Base-by-base conservation (phyloP, 2,329 filamentous ascomycete species). In the Neofusicoccum parvum region DNA sequence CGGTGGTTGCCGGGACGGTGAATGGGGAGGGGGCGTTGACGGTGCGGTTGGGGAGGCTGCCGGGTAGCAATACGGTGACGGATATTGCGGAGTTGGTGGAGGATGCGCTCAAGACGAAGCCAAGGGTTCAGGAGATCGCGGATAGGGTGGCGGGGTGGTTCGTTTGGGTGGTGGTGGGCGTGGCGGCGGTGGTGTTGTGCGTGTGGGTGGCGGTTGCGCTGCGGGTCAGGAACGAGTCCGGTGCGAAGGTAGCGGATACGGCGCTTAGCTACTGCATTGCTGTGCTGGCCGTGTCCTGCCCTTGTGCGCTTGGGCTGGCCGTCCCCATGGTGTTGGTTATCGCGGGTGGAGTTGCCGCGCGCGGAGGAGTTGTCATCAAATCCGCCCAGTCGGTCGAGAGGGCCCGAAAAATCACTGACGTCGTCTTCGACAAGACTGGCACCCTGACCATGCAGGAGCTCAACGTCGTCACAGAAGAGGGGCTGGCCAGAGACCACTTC, bases 381-480 rank as follows among this genome's bases (percentile, higher is more conserved):
- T 84, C 87, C 1, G 85, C 87, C 0, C 81, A 87, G 49, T 83
- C 83, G 2, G 86, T 91, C 20, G 90, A 93, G 72, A 76, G 84
- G 0, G 87, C 86, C 0, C 79, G 84, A 63, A 88, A 86, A 66
- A 79, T 85, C 0, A 83, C 86, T 0, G 86, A 93, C 70, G 85
- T 93, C 1, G 83, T 94, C 0, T 91, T 94, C 69, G 91, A 94
- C 80, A 94, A 94, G 76, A 94, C 91, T 0, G 91, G 91, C 0
- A 94, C 90, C 0, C 74, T 94, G 6, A 94, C 91, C 9, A 49
- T 9, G 46, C 20, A 49, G 20, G 46, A 49, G 11, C 46, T 49
- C 12, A 14, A 49, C 17, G 46, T 49, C 7, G 46, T 27, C 0
- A 9, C 46, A 10, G 46, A 49, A 17, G 64, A 74, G 32, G 59